Evolutionary conservation across 257 asterid species (phyloP), one percentile per base, ranked within the genome.

Genomic region (Rauvolfia tetraphylla): DNA sequence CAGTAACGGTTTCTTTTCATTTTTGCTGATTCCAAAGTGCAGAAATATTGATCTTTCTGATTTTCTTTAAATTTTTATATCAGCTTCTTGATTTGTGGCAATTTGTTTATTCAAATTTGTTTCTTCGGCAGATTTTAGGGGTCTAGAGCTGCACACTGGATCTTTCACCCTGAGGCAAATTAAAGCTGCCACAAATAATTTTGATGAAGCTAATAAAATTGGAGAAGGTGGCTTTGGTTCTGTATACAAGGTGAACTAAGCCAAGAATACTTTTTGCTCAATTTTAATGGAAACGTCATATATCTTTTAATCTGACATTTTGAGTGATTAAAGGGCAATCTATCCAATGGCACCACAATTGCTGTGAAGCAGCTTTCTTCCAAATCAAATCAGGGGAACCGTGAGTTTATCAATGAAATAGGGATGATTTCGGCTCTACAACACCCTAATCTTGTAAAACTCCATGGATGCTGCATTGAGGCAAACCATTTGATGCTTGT

Each of bases 211-310:
- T 22, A 67, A 67, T 10, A 67, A 67, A 67, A 67, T 67, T 67
- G 72, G 72, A 67, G 53, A 67, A 67, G 72, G 72, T 36, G 72
- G 72, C 10, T 67, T 67, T 67, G 72, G 72, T 22, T 22, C 44
- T 20, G 72, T 67, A 31, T 67, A 67, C 72, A 67, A 33, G 72
- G 72, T 67, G 27, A 63, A 5, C 2, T 0, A 33, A 3, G 14
- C 57, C 57, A 51, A 18, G n/a, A 6, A 51, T 14, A 17, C 4
- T 6, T 53, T 53, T 53, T 56, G 10, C 62, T 56, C 18, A 22
- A 23, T 4, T 23, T 22, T n/a, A 56, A 7, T 23, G 0, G 62
- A 7, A 56, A 51, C 58, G 18, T 51, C 13, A 1, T 4, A 5
- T 46, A 9, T 56, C 13, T 57, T 9, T n/a, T n/a, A n/a, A n/a